Conservation (phyloP, 2,329 filamentous ascomycete species). For the Colletotrichum ledebouriae region DNA sequence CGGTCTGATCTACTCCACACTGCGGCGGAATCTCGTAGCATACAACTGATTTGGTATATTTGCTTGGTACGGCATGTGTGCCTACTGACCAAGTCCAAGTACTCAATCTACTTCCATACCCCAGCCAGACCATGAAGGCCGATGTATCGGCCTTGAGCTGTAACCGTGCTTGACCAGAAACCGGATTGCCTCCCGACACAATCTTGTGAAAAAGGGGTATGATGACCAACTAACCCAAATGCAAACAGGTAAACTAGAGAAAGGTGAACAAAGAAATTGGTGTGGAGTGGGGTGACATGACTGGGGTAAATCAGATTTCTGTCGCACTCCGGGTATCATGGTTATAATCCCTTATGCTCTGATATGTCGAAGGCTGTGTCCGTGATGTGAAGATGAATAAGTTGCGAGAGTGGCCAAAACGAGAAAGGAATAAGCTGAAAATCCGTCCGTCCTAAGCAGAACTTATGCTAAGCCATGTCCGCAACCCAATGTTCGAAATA, state of each 20-base stretch:
- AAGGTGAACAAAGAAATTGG: slow-evolving; percentile 28
- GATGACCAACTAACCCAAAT: slow-evolving; percentile 22
- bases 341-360: slow-evolving; percentile 43
- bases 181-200: neutral
- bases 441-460: neutral
- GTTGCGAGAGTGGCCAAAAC: neutral
- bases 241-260: slow-evolving; percentile 16
- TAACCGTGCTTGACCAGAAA: slow-evolving; percentile 14
- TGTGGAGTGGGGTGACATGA: slow-evolving; percentile 44
- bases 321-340: slow-evolving; percentile 45
- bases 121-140: neutral
- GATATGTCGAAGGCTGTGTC: slow-evolving; percentile 36
- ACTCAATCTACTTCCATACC: slow-evolving; percentile 1
- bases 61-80: neutral
- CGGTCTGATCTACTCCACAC: too few species aligned
- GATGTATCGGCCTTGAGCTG: neutral
- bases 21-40: too few species aligned
- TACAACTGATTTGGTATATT: too few species aligned
- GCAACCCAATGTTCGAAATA: neutral
- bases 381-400: slow-evolving; percentile 37
- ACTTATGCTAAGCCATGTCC: neutral
- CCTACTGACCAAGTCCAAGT: neutral
- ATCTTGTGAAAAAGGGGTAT: slow-evolving; percentile 28
- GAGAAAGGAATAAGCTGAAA: neutral
- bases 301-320: slow-evolving; percentile 42